phyloP scores from a whole-genome alignment of 2,329 filamentous ascomycete genomes.

The Penicillium verrucosum region DNA sequence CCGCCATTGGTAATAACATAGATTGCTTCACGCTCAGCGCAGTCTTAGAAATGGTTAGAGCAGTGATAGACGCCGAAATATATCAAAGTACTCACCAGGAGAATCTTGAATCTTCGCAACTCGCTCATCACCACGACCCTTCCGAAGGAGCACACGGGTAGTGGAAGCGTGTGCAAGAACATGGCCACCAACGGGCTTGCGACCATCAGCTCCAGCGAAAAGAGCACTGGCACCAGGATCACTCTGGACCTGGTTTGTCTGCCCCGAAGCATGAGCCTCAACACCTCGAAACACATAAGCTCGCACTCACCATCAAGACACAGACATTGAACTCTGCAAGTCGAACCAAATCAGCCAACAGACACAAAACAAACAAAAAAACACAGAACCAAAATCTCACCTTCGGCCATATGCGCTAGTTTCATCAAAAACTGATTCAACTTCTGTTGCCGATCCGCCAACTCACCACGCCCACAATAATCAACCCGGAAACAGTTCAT shows the following conservation, averaged over 20 bases:
- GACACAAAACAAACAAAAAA: not conserved
- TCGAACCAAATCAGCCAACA: conserved; percentile 6
- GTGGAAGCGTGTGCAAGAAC: conserved; percentile 67
- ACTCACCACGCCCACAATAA: conserved; percentile 63
- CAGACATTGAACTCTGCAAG: conserved; percentile 62
- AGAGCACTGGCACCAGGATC: conserved; percentile 66
- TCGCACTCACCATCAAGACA: conserved; percentile 55
- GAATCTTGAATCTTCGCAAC: conserved; percentile 68
- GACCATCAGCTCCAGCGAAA: conserved; percentile 65
- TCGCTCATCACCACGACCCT: conserved; percentile 66
- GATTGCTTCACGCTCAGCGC: conserved; percentile 65
- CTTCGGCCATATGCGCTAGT: conserved; percentile 63
- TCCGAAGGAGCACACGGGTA: conserved; percentile 63
- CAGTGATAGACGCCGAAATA: fast-evolving
- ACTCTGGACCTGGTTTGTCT: conserved; percentile 70
- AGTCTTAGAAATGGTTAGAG: conserved; percentile 47
- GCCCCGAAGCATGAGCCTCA: conserved; percentile 2
- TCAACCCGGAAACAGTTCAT: conserved; percentile 68
- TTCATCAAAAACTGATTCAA: conserved; percentile 63
- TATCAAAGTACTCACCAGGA: conserved; percentile 48
- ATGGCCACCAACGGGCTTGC: conserved; percentile 65
- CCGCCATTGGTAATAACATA: conserved; percentile 69
- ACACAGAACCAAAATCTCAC: conserved; percentile 30
- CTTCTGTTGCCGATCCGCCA: conserved; percentile 66
- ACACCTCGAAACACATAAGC: not conserved